Conservation (phyloP, 1,284 basidiomycete genomes). For the Porodaedalea pini region DNA sequence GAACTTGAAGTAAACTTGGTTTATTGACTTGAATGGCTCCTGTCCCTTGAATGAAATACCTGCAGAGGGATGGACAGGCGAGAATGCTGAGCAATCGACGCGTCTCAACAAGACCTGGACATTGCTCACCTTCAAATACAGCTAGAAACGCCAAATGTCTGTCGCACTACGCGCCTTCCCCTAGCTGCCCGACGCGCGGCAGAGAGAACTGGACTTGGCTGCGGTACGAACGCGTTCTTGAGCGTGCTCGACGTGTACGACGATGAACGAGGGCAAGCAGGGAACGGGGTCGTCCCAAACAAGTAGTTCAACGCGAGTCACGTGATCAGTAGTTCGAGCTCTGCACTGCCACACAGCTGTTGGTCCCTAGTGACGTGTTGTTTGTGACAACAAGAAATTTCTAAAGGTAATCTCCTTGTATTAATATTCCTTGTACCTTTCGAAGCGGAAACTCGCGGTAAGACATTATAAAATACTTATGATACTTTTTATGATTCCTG, state of each 20-base stretch:
- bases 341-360: too few relatives aligned
- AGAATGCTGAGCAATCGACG: not conserved
- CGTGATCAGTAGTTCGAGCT: not conserved
- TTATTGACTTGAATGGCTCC: conserved; percentile 11
- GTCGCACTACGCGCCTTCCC: not conserved
- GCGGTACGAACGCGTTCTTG: not conserved
- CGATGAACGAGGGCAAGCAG: not conserved
- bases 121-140: not conserved
- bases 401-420: too few relatives aligned
- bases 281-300: not conserved
- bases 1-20: not conserved
- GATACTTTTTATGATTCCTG: too few relatives aligned
- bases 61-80: not conserved
- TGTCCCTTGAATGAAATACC: conserved; percentile 3
- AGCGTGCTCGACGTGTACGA: not conserved
- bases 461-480: too few relatives aligned
- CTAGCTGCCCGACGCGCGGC: not conserved
- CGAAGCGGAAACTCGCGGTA: too few relatives aligned
- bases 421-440: too few relatives aligned
- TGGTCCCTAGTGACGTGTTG: too few relatives aligned
- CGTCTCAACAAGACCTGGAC: not conserved
- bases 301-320: not conserved
- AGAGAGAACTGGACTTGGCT: not conserved
- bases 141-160: not conserved
- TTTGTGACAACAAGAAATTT: too few relatives aligned